Base-by-base conservation (phyloP, 1,284 basidiomycete species). In the Tylopilus orsonianus region DNA sequence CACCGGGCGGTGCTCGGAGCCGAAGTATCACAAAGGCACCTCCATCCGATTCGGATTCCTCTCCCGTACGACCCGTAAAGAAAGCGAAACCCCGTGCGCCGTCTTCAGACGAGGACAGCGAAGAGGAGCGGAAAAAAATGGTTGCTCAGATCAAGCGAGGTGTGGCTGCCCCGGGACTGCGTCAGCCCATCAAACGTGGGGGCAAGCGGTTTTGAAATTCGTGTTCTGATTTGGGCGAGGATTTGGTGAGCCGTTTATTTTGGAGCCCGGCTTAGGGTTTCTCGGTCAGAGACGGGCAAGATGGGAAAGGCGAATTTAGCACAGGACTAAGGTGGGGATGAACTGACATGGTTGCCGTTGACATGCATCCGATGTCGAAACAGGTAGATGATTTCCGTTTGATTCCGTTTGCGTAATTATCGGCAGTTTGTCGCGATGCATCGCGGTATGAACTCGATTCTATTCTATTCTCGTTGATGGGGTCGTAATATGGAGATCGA, bases 171-270 rank as follows among this genome's bases (percentile, higher is more conserved):
- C 72, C 80, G 47, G 81, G 60, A 18, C 73, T 81, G 39, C 77
- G 80, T 56, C 87, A 89, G 56, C 87, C 86, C 7, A 71, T 89
- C 49, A 87, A 83, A 67, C 78, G 87, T 56, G 83, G 83, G 32
- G 83, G 79, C 20, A 85, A 78, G 62, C 75, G 82, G 51, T 89
- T 89, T 70, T 88, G 70, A 77, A 46, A 50, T 43, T 44, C 41
- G 18, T 42, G 13, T 20, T 33, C n/a, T 7, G 32, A 30, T 13
- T 7, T 9, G 29, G 13, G 8, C 8, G 29, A 13, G 29, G 14
- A 10, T 26, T 26, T 30, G 29, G 13, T 9, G 14, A 13, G 8
- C 8, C 7, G 29, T 4, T 13, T n/a, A n/a, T n/a, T n/a, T n/a
- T n/a, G n/a, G n/a, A n/a, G n/a, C n/a, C n/a, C 24, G 8, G 24